Evolutionary conservation across 2,329 filamentous ascomycete species (phyloP), one percentile per base, ranked within the genome.

Genomic region (Arthrocladium fulminans): DNA sequence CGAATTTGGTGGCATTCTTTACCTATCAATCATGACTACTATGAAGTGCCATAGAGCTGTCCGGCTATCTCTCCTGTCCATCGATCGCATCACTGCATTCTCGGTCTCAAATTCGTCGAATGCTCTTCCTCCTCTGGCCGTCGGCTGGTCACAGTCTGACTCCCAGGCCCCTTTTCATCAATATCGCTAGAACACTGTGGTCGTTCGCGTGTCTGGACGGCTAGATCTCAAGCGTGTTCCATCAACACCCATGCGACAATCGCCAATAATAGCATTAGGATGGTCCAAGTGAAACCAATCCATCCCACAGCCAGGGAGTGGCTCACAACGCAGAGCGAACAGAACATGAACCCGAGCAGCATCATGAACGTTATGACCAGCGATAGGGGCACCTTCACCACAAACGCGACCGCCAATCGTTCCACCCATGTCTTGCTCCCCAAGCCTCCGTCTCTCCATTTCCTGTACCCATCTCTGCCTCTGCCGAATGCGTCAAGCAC

Each of bases 401-500:
- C 53, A 1, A 51, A 51, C n/a, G 50, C 52, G 10, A 55, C 53
- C 1, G 53, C 51, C 7, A 49, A 24, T 25, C 47, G 53, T 24
- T 55, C 53, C 4, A 48, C 51, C 9, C 45, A 49, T 17, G 48
- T 55, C 10, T 52, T 47, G 15, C 19, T 53, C 6, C 53, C 53
- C 4, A 47, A 45, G 4, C 53, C 51, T 20, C 53, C 53, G 10
- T 45, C 43, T 24, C 53, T 35, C 53, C 53, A 55, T 15, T 41
- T 35, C 30, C 51, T 49, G 19, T 53, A 55, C 8, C 53, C 53
- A 32, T 47, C 22, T 27, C 32, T 19, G 5, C 44, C 44, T 25
- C 53, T 49, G n/a, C 41, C 44, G 40, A 55, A 55, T 2, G 53
- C 53, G 40, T 55, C 53, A 17, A 47, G 13, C 5, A 55, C 51